Evolutionary conservation across 305 asterid species (phyloP), one percentile per base, ranked within the genome.

Genomic region (Fraxinus ornus): DNA sequence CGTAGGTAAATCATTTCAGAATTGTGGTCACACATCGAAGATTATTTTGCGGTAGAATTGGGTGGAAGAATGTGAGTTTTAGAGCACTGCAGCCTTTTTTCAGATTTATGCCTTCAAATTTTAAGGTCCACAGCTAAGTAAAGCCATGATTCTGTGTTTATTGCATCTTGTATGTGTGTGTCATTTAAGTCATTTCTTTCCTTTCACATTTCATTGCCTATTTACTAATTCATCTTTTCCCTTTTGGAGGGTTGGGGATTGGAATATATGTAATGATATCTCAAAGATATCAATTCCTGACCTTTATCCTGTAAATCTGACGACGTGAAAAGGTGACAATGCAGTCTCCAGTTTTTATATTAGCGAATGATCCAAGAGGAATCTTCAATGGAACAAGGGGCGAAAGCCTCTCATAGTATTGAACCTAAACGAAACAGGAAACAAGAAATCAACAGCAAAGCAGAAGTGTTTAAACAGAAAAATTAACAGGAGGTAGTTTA

Each of bases 361-460:
- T 88, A 73, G 97, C 88, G 86, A 86, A 91, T 9, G 95, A 86
- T 80, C 98, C 97, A 84, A 95, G 91, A 39, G 98, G 93, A 84
- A 78, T 90, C 85, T 85, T 86, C 83, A 87, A 83, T 13, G 99
- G 99, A 87, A 93, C 86, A 76, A 95, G 97, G 88, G 99, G 98
- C 28, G 97, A 95, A 90, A 95, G 97, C 86, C 99, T 92, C 83
- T 95, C 98, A 86, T 95, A 95, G 80, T 90, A 84, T 84, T 90
- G 88, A 89, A 95, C 92, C 99, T 95, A 85, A 79, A 77, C 76
- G 83, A 72, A 85, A 83, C 60, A 86, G 37, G 55, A 74, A 47
- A 79, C 79, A 74, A 49, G 41, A 32, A 71, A 32, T 71, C 22
- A 71, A 5, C 41, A 30, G 8, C 22, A 32, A 32, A 30, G 44